Evolutionary conservation across 169 alveolate genomes (phyloP).

Genomic region (Babesia caballi): DNA sequence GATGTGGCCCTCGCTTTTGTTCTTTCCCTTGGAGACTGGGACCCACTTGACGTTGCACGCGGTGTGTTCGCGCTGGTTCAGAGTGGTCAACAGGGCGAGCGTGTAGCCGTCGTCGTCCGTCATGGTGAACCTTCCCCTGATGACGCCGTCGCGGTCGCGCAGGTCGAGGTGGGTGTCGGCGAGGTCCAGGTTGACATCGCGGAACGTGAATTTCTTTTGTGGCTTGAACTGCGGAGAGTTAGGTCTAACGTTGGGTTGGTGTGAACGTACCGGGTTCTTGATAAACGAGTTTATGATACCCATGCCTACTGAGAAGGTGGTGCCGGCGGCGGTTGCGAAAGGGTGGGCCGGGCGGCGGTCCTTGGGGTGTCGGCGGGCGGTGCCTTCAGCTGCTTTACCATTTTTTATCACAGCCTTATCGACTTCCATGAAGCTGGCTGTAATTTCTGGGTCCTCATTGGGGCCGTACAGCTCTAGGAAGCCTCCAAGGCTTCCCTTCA

Average conservation of each 20-base stretch:
- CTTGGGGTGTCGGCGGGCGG: no score
- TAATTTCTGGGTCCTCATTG: background rate
- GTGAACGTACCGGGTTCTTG: background rate
- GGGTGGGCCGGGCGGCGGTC: no score
- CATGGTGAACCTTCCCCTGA: slow-evolving; percentile 40
- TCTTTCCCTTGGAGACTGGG: slow-evolving; percentile 14
- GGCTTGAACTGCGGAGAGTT: slow-evolving; percentile 48
- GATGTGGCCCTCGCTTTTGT: slow-evolving; percentile 19
- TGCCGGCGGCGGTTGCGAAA: no score
- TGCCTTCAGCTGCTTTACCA: no score
- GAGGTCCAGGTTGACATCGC: slow-evolving; percentile 32
- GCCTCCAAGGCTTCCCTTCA: background rate
- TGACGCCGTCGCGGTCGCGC: slow-evolving; percentile 41
- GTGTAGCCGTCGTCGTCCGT: slow-evolving; percentile 28
- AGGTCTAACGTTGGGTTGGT: background rate
- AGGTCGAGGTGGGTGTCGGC: slow-evolving; percentile 44
- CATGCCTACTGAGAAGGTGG: no score
- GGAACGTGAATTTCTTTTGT: slow-evolving; percentile 18
- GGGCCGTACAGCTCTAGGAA: slow-evolving; percentile 9
- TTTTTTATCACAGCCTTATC: no score
- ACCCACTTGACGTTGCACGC: slow-evolving; percentile 60
- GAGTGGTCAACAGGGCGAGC: slow-evolving; percentile 23
- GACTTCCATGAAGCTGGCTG: slow-evolving; percentile 15
- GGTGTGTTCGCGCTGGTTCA: slow-evolving; percentile 23
- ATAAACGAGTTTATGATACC: background rate